These are phyloP conservation scores for Chytridiales sp. DNA, from an alignment of 371 early-diverging fungal species.

Conservation along the genomic window DNA sequence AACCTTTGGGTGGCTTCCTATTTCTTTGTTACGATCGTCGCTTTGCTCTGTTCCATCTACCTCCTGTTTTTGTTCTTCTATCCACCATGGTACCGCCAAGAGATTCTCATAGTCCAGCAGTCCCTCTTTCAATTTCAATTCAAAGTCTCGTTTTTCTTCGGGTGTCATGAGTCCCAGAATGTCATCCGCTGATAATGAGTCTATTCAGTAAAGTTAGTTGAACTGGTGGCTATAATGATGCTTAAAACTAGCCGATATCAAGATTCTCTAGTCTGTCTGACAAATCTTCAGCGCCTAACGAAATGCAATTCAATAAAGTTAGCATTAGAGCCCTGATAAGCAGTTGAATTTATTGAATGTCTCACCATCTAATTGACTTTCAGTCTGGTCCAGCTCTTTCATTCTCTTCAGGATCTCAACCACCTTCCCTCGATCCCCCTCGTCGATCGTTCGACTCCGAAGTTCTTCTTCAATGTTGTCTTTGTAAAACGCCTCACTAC, in stretches of 20 bases:
- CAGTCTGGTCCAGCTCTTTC: too few species aligned
- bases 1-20: neutral
- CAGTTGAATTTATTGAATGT: too few species aligned
- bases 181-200: too few species aligned
- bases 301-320: neutral
- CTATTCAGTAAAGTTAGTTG: neutral
- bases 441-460: neutral
- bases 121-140: too few species aligned
- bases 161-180: too few species aligned
- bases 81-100: neutral
- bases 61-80: neutral
- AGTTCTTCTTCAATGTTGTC: neutral
- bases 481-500: constrained; percentile 67
- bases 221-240: neutral
- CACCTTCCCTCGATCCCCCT: neutral
- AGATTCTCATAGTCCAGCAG: too few species aligned
- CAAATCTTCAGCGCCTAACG: neutral
- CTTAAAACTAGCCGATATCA: neutral
- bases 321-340: neutral
- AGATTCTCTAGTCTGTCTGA: neutral
- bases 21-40: constrained; percentile 11
- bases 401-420: constrained; percentile 10
- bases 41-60: neutral
- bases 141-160: too few species aligned
- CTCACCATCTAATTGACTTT: too few species aligned